phyloP scores from a whole-genome alignment of 768 basidiomycete genomes.

The Boletus eberwhitei region DNA sequence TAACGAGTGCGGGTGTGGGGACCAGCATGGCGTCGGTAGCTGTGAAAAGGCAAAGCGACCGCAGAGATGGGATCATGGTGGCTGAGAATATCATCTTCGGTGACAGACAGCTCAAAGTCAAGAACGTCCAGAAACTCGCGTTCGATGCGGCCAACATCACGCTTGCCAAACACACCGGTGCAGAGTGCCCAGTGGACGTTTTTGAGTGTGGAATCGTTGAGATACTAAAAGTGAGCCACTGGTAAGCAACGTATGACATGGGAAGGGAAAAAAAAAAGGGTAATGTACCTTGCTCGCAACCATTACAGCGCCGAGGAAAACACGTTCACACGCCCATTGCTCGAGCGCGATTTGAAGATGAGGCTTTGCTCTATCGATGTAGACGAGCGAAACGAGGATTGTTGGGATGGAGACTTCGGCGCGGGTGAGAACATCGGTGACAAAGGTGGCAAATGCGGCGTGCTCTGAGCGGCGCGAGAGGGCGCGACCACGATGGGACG shows the following conservation, averaged over 20 bases:
- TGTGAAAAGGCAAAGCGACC: constrained; percentile 25
- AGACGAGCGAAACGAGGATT: constrained; percentile 68
- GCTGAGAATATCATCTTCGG: constrained; percentile 59
- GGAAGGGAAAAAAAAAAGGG: constrained; percentile 17
- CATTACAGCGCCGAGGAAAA: constrained; percentile 89
- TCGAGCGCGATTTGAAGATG: constrained; percentile 79
- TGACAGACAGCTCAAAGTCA: constrained; percentile 66
- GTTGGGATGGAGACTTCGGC: constrained; percentile 72
- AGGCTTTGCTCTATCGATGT: constrained; percentile 73
- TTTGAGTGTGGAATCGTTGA: constrained; percentile 87
- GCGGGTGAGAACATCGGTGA: constrained; percentile 61
- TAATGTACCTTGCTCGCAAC: constrained; percentile 71
- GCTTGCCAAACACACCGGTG: constrained; percentile 77
- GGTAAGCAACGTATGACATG: constrained; percentile 7
- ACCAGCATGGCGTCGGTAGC: constrained; percentile 26
- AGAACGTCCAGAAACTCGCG: constrained; percentile 79
- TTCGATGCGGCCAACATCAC: constrained; percentile 78
- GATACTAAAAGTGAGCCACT: constrained; percentile 46
- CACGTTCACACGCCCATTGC: constrained; percentile 85
- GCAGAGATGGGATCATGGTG: constrained; percentile 38
- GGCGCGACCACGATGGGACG: constrained; percentile 49
- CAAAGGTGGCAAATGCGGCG: constrained; percentile 61
- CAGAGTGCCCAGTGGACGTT: constrained; percentile 90
- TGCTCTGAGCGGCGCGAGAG: constrained; percentile 48
- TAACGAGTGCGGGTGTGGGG: constrained; percentile 18